These are phyloP conservation scores for Penicillium glabrum DNA, from an alignment of 2,329 filamentous ascomycete genomes.

Conservation along the genomic window DNA sequence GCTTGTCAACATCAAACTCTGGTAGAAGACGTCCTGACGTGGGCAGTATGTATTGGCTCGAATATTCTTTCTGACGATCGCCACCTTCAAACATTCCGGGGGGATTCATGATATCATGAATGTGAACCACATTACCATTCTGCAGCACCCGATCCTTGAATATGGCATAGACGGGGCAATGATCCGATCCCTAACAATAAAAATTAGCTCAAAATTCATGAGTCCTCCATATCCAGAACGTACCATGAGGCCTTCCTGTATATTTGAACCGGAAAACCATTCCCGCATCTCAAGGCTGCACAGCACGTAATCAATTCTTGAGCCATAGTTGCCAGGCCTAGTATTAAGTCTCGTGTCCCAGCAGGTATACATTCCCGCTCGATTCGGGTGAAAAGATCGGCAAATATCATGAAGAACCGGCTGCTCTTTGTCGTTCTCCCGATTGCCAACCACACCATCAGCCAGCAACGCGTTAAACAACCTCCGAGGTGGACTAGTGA, in stretches of 20 bases:
- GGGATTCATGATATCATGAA: conserved; percentile 77
- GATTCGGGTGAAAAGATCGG: conserved; percentile 74
- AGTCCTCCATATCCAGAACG: background rate
- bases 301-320: conserved; percentile 89
- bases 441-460: conserved; percentile 62
- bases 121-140: conserved; percentile 51
- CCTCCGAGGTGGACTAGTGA: conserved; percentile 69
- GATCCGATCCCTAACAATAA: conserved; percentile 71
- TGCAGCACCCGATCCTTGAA: conserved; percentile 64
- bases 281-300: conserved; percentile 75
- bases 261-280: conserved; percentile 80
- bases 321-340: conserved; percentile 91
- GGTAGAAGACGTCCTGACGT: conserved; percentile 81
- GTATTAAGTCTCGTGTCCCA: conserved; percentile 95
- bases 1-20: conserved; percentile 70
- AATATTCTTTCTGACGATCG: conserved; percentile 65
- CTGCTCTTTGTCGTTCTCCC: conserved; percentile 67
- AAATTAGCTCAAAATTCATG: conserved; percentile 17
- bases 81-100: conserved; percentile 69
- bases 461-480: conserved; percentile 85
- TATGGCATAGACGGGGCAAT: conserved; percentile 86
- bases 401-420: conserved; percentile 82
- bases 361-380: conserved; percentile 91
- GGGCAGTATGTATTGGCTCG: conserved; percentile 63
- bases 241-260: conserved; percentile 84